Evolutionary conservation across 192 early-diverging fungal genomes (phyloP), one percentile per base, ranked within the genome.

Genomic region (Coemansia sp.): DNA sequence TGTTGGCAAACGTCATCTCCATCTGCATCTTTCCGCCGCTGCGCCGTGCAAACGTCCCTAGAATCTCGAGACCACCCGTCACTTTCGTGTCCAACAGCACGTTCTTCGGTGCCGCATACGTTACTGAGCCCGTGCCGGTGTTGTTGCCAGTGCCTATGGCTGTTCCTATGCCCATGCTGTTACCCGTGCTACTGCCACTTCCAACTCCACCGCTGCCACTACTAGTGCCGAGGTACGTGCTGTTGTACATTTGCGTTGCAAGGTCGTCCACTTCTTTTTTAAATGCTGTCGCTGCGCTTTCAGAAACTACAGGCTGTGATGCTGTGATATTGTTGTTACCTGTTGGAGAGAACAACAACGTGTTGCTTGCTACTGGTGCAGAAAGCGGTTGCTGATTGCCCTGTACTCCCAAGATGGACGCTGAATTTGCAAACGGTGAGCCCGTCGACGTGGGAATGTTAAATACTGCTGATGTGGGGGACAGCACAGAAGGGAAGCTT

Each of bases 1-100:
- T 75, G 77, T 91, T 91, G 18, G 62, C 48, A 64, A 90, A 81
- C 37, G 65, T 61, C 62, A 91, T 48, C 33, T 91, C 88, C 81
- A 90, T 70, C 38, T 70, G 84, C 34, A 88, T 53, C 34, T 73
- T 30, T 30, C 27, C 62, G 15, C 88, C 86, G 30, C 64, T 58
- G 40, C 87, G 80, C 7, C 81, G 78, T 25, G 80, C 74, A 73
- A 89, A 81, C 9, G 76, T 68, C n/a, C 81, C 80, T 17, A 70
- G 64, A 43, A 80, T 76, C 61, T 81, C 85, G 44, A 80, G 57
- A 0, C 73, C 82, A 52, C 79, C 85, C 44, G 64, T 67, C 57
- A 64, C 77, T 66, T 68, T 67, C n/a, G 66, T 79, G 53, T 69
- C 67, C 24, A 83, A 59, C 47, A 81, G 64, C 19, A 83, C 65